These are phyloP conservation scores for Nidularia sp. DNA, from an alignment of 768 basidiomycete species.

Conservation along the genomic window DNA sequence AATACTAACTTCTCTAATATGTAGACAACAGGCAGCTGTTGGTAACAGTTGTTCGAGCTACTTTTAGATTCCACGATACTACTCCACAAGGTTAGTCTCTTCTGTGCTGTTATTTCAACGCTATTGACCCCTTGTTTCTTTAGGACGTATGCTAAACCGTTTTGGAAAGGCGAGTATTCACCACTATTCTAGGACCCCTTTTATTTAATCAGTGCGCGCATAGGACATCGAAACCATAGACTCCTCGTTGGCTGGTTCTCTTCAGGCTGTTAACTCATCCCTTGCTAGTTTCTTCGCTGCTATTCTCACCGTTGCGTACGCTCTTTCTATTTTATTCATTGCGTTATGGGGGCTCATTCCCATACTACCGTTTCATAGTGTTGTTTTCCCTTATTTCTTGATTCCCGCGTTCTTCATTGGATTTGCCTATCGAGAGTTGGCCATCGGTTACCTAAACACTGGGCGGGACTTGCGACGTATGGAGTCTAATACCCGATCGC, in stretches of 20 bases:
- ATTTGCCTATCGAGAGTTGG: slow-evolving; percentile 64
- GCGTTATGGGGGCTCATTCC: background rate
- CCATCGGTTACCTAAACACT: slow-evolving; percentile 72
- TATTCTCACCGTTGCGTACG: slow-evolving; percentile 67
- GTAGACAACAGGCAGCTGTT: slow-evolving; percentile 43
- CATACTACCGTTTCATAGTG: slow-evolving; percentile 22
- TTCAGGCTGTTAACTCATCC: slow-evolving; percentile 76
- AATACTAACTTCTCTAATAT: slow-evolving; percentile 15
- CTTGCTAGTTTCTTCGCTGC: slow-evolving; percentile 76
- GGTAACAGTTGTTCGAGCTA: slow-evolving; percentile 69
- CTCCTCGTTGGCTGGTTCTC: slow-evolving; percentile 56
- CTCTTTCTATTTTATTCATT: slow-evolving; percentile 7
- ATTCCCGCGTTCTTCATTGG: slow-evolving; percentile 74
- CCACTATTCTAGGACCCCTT: background rate
- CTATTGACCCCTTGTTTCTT: slow-evolving; percentile 1
- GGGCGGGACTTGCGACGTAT: slow-evolving; percentile 84
- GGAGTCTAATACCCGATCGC: slow-evolving; percentile 84
- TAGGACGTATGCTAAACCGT: slow-evolving; percentile 82
- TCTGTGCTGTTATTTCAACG: background rate
- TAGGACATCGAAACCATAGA: slow-evolving; percentile 88
- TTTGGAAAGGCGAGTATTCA: slow-evolving; percentile 62
- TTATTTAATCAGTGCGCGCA: background rate
- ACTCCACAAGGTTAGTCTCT: slow-evolving; percentile 62
- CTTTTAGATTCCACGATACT: slow-evolving; percentile 82
- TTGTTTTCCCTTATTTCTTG: slow-evolving; percentile 83